phyloP scores from a whole-genome alignment of 83 land plant genomes.

The Diphasiastrum complanatum region DNA sequence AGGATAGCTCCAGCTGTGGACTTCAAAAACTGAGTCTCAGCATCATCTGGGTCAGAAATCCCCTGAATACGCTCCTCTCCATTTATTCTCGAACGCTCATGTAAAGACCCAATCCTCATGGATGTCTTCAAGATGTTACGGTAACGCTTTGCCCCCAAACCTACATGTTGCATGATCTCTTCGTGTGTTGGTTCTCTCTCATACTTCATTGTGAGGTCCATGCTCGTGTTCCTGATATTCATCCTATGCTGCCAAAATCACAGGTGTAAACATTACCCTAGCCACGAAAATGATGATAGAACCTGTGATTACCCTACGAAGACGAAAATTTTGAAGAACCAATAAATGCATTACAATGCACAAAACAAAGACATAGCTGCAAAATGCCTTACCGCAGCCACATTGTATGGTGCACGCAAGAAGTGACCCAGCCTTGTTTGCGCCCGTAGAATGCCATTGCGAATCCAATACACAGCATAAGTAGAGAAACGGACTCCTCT shows the following conservation, averaged over 20 bases:
- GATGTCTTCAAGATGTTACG: conserved; percentile 18
- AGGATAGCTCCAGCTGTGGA: conserved; percentile 12
- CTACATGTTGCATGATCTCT: conserved; percentile 12
- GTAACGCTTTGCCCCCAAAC: conserved; percentile 14
- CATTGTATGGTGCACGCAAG: conserved; percentile 54
- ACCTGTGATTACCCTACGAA: not conserved
- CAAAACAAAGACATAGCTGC: not conserved
- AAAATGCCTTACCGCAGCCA: conserved; percentile 51
- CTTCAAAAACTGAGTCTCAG: not conserved
- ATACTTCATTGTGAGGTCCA: conserved; percentile 11
- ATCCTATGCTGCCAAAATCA: conserved; percentile 22
- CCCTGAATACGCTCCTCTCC: conserved; percentile 23
- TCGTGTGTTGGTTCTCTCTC: conserved; percentile 23
- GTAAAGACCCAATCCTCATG: conserved; percentile 7
- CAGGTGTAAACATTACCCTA: not conserved
- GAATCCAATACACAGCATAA: conserved; percentile 82
- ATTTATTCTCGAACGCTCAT: conserved; percentile 13
- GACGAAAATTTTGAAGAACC: not conserved
- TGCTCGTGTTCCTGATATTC: conserved; percentile 17
- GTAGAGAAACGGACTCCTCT: conserved; percentile 77
- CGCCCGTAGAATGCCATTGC: conserved; percentile 68
- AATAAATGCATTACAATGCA: not conserved
- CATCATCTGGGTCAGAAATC: conserved; percentile 17
- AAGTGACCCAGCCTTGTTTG: conserved; percentile 63
- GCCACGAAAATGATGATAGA: too few relatives aligned